Base-by-base conservation (phyloP, 2,329 filamentous ascomycete genomes). In the Aspergillus fischeri region DNA sequence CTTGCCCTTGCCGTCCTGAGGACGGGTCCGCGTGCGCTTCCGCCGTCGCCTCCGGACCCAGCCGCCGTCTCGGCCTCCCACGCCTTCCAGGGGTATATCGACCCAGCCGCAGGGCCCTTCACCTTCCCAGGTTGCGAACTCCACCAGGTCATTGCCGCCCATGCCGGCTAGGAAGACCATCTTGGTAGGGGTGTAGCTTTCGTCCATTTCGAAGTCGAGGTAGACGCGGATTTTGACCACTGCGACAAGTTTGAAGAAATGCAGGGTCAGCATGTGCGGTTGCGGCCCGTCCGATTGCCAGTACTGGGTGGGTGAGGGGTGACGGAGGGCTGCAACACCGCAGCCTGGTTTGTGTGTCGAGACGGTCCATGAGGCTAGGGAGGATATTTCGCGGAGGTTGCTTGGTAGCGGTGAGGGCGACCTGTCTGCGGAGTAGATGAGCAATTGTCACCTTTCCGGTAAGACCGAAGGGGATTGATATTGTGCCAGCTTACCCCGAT, bases 151-250 rank as follows among this genome's bases (percentile, higher is more conserved):
- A 73, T 97, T 94, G 63, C 92, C 89, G 48, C 92, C 91, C 61
- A 91, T 96, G 11, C 94, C 94, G 0, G 92, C 93, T 41, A 89
- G 85, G 70, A 97, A 92, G 49, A 89, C 80, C 67, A 99, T 95
- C 67, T 92, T 90, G 1, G 92, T 97, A 0, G 94, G 94, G 3
- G 94, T 99, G 73, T 99, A 99, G 47, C 90, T 94, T 76, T 99
- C 94, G 74, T 99, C 94, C 54, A 91, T 85, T 60, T 88, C 87
- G 73, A 96, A 96, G 76, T 99, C 92, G 48, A 99, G 86, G 65
- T 89, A 75, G 51, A 82, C 62, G 65, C 80, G 59, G 72, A 84
- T 67, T 63, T 80, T 69, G 63, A 83, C 63, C 71, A 86, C 62
- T 55, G 80, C 65, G 63, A 82, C 68, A 60, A 82, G 63, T 75